Evolutionary conservation across 768 basidiomycete genomes (phyloP).

Genomic region (Tylopilus intermedius): DNA sequence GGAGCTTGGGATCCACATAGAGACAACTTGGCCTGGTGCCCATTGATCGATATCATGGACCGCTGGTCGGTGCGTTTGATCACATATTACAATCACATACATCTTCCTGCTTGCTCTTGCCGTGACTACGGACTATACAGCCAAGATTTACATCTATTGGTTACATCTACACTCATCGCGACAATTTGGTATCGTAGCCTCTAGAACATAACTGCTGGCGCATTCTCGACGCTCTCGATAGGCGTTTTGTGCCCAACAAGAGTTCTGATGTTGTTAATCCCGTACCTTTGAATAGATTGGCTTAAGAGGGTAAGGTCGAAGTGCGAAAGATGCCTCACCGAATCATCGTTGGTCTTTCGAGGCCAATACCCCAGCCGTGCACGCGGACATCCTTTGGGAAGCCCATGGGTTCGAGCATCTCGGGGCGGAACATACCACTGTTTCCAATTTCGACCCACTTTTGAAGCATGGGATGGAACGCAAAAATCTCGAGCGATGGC

Average conservation of each 20-base stretch:
- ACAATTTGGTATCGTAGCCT: slow-evolving; percentile 9
- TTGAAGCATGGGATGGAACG: slow-evolving; percentile 89
- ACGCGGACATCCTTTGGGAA: slow-evolving; percentile 95
- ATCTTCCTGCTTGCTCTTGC: background rate
- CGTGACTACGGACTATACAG: background rate
- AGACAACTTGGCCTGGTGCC: background rate
- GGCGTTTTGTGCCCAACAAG: slow-evolving; percentile 96
- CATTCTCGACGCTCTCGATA: slow-evolving; percentile 82
- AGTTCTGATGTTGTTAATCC: slow-evolving; percentile 94
- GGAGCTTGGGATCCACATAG: background rate
- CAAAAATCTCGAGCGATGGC: slow-evolving; percentile 97
- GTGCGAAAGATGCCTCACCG: slow-evolving; percentile 47
- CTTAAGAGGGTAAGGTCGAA: slow-evolving; percentile 1
- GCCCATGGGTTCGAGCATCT: slow-evolving; percentile 99
- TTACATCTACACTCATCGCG: background rate
- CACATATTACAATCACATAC: background rate
- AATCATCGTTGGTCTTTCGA: slow-evolving; percentile 99
- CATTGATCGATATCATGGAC: background rate
- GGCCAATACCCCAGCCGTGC: slow-evolving; percentile 91
- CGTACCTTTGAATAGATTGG: slow-evolving; percentile 56
- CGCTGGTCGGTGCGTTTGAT: slow-evolving; percentile 9
- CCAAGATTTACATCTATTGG: slow-evolving; percentile 5
- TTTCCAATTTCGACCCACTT: slow-evolving; percentile 99
- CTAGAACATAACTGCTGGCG: slow-evolving; percentile 88
- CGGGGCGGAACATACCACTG: slow-evolving; percentile 99